phyloP scores from a whole-genome alignment of 805 yeast genomes.

The Candida morakotiae region DNA sequence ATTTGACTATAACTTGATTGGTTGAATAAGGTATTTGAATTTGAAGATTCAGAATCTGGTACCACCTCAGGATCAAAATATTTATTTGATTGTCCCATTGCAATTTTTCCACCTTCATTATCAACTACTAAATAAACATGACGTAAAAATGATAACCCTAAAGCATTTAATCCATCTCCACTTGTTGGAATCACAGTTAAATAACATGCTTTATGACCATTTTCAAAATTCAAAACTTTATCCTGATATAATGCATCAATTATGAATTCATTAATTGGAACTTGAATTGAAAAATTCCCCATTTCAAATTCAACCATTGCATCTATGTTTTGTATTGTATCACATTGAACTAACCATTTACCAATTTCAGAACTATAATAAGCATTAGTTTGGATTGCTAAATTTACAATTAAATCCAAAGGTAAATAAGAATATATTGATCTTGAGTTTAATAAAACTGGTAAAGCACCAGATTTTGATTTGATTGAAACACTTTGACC shows the following conservation, averaged over 20 bases:
- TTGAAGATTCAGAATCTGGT: not conserved
- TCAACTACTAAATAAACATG: constrained; percentile 60
- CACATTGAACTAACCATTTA: constrained; percentile 64
- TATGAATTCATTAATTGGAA: constrained; percentile 49
- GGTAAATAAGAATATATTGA: constrained; percentile 51
- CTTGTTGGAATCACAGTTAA: constrained; percentile 48
- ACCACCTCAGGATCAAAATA: constrained; percentile 7
- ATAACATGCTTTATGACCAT: constrained; percentile 56
- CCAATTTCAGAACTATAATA: constrained; percentile 44
- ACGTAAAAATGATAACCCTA: constrained; percentile 58
- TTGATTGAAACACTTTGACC: constrained; percentile 35
- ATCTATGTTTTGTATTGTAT: constrained; percentile 36
- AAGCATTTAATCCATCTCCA: constrained; percentile 43
- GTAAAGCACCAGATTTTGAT: constrained; percentile 29
- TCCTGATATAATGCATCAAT: constrained; percentile 33
- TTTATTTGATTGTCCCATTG: constrained; percentile 47
- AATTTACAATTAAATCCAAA: constrained; percentile 47
- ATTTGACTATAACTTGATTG: not conserved
- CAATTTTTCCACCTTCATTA: constrained; percentile 51
- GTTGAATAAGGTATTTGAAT: not conserved
- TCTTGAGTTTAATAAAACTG: constrained; percentile 60
- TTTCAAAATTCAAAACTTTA: constrained; percentile 41
- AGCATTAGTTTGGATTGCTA: constrained; percentile 71
- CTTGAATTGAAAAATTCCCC: constrained; percentile 46
- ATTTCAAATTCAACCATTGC: constrained; percentile 53